Percentiles rank a stretch among this genome's conserved stretches.
Evolutionary conservation across 116 monocot species (phyloP).

Genomic region (Dioscorea cayenensis): DNA sequence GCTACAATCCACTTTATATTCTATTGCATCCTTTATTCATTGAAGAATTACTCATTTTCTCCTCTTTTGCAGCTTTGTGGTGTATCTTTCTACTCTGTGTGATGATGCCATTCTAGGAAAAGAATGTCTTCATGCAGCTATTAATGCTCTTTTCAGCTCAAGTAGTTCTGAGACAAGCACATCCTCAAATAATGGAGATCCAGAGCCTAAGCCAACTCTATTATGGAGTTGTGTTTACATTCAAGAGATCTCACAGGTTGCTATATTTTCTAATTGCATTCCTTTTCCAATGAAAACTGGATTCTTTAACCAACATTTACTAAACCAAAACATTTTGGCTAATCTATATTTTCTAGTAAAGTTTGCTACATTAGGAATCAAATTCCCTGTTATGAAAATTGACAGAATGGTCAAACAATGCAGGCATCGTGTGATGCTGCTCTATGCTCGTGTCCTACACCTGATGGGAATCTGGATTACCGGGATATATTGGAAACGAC

Average conservation of each 20-base stretch:
- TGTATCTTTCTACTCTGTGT: slow-evolving; percentile 71
- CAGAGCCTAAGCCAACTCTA: slow-evolving; percentile 33
- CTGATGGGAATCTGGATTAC: slow-evolving; percentile 73
- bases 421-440: slow-evolving; percentile 48
- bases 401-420: background rate
- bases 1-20: no score
- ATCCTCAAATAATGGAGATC: slow-evolving; percentile 10
- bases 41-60: background rate
- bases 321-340: background rate
- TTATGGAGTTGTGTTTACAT: slow-evolving; percentile 71
- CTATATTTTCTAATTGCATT: background rate
- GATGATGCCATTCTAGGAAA: slow-evolving; percentile 57
- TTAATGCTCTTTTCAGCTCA: slow-evolving; percentile 38
- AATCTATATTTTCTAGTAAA: background rate
- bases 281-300: background rate
- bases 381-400: slow-evolving; percentile 2
- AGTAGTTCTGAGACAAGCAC: slow-evolving; percentile 9
- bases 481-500: slow-evolving; percentile 51
- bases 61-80: slow-evolving; percentile 50
- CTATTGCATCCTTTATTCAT: background rate
- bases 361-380: background rate
- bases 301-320: background rate
- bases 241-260: slow-evolving; percentile 68
- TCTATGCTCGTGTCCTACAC: slow-evolving; percentile 41
- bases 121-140: slow-evolving; percentile 57